Conservation (phyloP, 1,284 basidiomycete genomes). For the Chalciporus sp. region DNA sequence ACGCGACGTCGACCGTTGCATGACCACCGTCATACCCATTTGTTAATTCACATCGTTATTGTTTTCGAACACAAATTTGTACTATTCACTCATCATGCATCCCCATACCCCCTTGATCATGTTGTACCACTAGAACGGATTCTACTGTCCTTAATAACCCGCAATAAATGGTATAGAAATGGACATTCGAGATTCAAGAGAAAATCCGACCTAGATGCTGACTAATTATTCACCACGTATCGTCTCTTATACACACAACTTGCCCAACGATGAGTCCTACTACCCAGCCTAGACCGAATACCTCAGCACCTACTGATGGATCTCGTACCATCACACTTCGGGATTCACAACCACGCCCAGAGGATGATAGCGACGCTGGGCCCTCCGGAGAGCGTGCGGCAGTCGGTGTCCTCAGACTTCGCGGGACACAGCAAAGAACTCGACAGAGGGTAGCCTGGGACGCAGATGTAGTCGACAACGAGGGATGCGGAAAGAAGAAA, state of each 20-base stretch:
- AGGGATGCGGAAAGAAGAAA: slow-evolving; percentile 77
- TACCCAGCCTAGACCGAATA: slow-evolving; percentile 28
- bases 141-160: slow-evolving; percentile 17
- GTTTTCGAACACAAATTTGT: slow-evolving; percentile 25
- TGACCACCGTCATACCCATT: slow-evolving; percentile 16
- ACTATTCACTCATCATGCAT: slow-evolving; percentile 24
- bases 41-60: slow-evolving; percentile 25
- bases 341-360: slow-evolving; percentile 41
- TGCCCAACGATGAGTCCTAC: slow-evolving; percentile 25
- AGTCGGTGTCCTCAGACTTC: slow-evolving; percentile 56
- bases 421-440: slow-evolving; percentile 47
- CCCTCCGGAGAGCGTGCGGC: slow-evolving; percentile 18
- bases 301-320: slow-evolving; percentile 43
- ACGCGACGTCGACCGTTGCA: slow-evolving; percentile 36
- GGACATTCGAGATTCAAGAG: not conserved
- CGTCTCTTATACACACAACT: not conserved
- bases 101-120: slow-evolving; percentile 20
- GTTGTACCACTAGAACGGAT: slow-evolving; percentile 28
- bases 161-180: slow-evolving; percentile 16
- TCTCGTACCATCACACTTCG: slow-evolving; percentile 51
- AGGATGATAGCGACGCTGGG: slow-evolving; percentile 29
- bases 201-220: slow-evolving; percentile 4
- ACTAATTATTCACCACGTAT: not conserved
- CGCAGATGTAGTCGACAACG: slow-evolving; percentile 84
- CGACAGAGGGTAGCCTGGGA: slow-evolving; percentile 70